Conservation (phyloP, 2,329 filamentous ascomycete species). For the Nemania sp. region DNA sequence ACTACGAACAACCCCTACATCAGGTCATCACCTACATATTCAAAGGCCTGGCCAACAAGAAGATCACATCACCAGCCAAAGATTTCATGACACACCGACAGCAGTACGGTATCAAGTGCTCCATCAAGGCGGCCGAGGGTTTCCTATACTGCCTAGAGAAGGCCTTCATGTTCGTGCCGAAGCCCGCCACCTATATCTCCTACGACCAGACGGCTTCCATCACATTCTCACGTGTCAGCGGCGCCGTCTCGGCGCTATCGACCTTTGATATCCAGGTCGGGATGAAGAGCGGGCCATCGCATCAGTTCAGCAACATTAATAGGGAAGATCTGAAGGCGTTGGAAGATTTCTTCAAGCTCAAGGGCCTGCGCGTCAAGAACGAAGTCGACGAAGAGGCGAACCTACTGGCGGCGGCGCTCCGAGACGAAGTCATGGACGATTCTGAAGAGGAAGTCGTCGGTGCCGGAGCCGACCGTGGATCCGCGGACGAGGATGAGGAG, state of each 20-base stretch:
- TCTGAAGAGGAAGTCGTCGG: slow-evolving; percentile 82
- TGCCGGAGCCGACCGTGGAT: slow-evolving; percentile 76
- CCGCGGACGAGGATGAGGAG: slow-evolving; percentile 94
- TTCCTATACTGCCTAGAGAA: slow-evolving; percentile 97
- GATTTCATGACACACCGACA: slow-evolving; percentile 94
- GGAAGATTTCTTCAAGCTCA: slow-evolving; percentile 97
- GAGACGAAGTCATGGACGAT: slow-evolving; percentile 80
- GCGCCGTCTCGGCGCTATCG: slow-evolving; percentile 88
- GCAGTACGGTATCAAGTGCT: slow-evolving; percentile 96
- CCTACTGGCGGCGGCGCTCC: slow-evolving; percentile 76
- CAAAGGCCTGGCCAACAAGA: slow-evolving; percentile 91
- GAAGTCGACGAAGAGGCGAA: slow-evolving; percentile 96
- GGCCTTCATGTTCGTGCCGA: slow-evolving; percentile 98
- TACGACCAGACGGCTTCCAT: slow-evolving; percentile 92
- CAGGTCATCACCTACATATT: slow-evolving; percentile 96
- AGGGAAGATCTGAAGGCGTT: slow-evolving; percentile 94
- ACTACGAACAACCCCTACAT: slow-evolving; percentile 93
- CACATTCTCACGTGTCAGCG: slow-evolving; percentile 93
- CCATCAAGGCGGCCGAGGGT: slow-evolving; percentile 99
- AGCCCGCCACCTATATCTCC: slow-evolving; percentile 94
- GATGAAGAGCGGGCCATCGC: slow-evolving; percentile 86
- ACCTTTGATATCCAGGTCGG: slow-evolving; percentile 97
- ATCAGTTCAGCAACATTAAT: slow-evolving; percentile 99
- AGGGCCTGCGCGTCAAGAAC: slow-evolving; percentile 95
- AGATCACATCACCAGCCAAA: slow-evolving; percentile 89